These are phyloP conservation scores for Pythium monospermum DNA, from an alignment of 352 stramenopile genomes.

Conservation along the genomic window DNA sequence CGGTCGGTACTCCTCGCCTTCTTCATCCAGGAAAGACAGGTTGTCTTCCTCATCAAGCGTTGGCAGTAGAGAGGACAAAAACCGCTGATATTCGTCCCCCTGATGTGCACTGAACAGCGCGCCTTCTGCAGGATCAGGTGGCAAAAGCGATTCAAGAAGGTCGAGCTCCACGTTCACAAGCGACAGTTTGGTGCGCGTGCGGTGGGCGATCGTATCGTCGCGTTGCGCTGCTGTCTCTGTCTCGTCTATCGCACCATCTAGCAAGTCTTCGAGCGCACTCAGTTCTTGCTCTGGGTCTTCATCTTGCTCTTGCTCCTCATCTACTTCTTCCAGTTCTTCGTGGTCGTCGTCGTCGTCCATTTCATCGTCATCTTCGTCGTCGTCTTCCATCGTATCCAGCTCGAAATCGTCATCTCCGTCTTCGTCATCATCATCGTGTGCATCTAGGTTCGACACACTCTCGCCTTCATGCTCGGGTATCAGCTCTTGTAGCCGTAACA, in stretches of 20 bases:
- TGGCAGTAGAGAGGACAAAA: conserved; percentile 71
- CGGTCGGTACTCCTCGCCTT: conserved; percentile 77
- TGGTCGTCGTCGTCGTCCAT: conserved; percentile 5
- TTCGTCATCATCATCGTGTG: conserved; percentile 11
- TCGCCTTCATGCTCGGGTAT: background rate
- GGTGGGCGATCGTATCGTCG: conserved; percentile 52
- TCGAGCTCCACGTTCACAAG: conserved; percentile 73
- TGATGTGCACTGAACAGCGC: conserved; percentile 26
- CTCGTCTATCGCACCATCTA: background rate
- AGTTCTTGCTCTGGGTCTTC: conserved; percentile 5
- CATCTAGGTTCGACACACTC: background rate
- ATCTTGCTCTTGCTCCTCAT: background rate
- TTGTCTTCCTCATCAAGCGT: conserved; percentile 48
- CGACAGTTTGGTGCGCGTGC: conserved; percentile 73
- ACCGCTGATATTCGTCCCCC: conserved; percentile 76
- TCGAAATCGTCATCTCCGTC: conserved; percentile 23
- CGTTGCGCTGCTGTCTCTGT: background rate
- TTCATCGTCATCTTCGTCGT: conserved; percentile 13
- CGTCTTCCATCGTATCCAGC: conserved; percentile 19
- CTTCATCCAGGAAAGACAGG: conserved; percentile 79
- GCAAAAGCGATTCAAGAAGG: conserved; percentile 56
- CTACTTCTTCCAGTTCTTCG: background rate
- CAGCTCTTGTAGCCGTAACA: background rate
- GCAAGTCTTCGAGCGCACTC: conserved; percentile 1
- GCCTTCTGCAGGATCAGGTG: conserved; percentile 22